phyloP scores from a whole-genome alignment of 345 rosid genomes.

The Eucalyptus polyanthemos region DNA sequence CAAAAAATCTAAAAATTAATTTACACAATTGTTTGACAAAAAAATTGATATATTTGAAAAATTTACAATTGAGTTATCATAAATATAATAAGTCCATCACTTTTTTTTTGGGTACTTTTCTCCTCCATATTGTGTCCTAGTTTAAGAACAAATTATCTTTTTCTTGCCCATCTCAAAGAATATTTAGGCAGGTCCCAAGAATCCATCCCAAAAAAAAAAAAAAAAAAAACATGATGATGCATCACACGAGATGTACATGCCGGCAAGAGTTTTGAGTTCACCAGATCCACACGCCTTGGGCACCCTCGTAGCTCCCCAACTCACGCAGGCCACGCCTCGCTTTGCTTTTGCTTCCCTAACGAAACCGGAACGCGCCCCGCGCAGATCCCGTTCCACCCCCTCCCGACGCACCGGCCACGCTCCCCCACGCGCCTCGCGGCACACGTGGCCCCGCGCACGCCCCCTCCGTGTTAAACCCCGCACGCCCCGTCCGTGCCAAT shows the following conservation, averaged over 20 bases:
- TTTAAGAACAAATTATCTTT: neutral
- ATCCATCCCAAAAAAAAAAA: no score
- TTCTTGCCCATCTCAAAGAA: neutral
- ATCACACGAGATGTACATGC: neutral
- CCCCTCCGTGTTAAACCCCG: neutral
- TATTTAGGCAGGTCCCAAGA: no score
- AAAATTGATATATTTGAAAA: no score
- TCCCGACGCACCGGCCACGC: neutral
- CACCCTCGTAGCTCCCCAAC: neutral
- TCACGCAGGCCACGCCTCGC: neutral
- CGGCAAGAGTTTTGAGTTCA: neutral
- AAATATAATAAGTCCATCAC: no score
- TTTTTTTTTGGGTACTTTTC: neutral
- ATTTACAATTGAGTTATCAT: accelerated
- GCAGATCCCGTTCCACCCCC: neutral
- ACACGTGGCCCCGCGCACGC: conserved; percentile 8
- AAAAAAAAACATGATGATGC: accelerated
- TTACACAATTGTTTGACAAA: no score
- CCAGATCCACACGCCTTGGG: neutral
- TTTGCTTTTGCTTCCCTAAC: neutral
- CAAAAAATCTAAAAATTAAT: no score
- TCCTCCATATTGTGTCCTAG: neutral
- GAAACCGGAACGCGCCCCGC: neutral
- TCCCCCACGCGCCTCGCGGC: conserved; percentile 22
- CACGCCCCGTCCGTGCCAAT: conserved; percentile 90